Percentiles rank a stretch among this genome's conserved stretches.
These are phyloP conservation scores for Cryptosporidium canis DNA, from an alignment of 169 alveolate genomes.

Conservation along the genomic window DNA sequence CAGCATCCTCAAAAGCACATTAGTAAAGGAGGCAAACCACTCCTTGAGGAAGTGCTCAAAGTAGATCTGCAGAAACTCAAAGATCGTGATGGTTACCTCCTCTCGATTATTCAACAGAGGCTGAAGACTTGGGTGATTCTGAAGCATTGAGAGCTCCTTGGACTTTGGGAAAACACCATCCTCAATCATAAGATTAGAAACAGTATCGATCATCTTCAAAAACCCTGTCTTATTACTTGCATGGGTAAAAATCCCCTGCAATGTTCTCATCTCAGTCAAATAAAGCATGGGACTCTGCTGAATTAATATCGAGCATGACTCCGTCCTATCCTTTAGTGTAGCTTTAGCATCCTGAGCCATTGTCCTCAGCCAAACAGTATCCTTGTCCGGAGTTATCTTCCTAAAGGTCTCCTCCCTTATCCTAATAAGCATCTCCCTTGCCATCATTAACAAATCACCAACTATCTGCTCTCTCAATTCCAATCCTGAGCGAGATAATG, in stretches of 20 bases:
- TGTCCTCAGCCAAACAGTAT: constrained; percentile 34
- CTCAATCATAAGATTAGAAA: background rate
- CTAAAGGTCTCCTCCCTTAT: constrained; percentile 6
- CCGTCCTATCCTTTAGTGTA: constrained; percentile 56
- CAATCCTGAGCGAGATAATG: background rate
- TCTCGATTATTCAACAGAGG: background rate
- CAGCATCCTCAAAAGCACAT: constrained; percentile 8
- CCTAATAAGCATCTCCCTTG: background rate
- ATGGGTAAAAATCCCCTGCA: background rate
- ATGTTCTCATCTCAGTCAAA: background rate
- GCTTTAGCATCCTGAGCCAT: constrained; percentile 12
- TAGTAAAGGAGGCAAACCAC: constrained; percentile 34
- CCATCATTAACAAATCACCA: constrained; percentile 14
- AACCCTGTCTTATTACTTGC: constrained; percentile 30
- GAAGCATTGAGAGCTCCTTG: background rate
- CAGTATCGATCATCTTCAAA: constrained; percentile 43
- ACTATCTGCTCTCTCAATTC: background rate
- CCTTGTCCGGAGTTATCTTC: constrained; percentile 27
- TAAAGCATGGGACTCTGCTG: constrained; percentile 26
- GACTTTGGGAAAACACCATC: constrained; percentile 2
- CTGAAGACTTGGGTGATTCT: background rate
- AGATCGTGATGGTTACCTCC: background rate
- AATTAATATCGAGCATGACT: constrained; percentile 45
- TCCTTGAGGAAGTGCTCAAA: constrained; percentile 50
- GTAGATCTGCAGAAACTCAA: constrained; percentile 51